Percentiles rank a stretch among this genome's conserved stretches.
phyloP scores from a whole-genome alignment of 805 yeast genomes.

The Ascoidea rubescens region DNA sequence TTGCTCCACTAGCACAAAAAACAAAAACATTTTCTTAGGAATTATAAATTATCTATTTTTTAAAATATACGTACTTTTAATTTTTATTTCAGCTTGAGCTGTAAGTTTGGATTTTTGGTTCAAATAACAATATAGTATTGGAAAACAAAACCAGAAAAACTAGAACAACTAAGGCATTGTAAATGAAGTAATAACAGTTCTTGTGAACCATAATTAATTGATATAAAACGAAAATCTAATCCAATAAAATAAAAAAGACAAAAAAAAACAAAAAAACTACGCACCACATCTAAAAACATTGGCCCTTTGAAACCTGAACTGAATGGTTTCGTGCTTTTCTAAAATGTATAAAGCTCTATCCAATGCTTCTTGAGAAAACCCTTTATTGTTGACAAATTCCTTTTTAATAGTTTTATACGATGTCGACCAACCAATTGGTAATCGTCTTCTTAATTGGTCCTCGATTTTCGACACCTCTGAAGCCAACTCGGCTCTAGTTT shows the following conservation, averaged over 20 bases:
- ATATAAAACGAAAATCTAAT: too few species aligned
- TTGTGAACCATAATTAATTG: too few species aligned
- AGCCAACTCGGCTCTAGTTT: slow-evolving; percentile 37
- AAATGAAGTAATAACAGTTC: too few species aligned
- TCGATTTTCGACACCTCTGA: slow-evolving; percentile 71
- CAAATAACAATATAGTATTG: too few species aligned
- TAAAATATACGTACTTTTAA: too few species aligned
- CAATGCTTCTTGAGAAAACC: slow-evolving; percentile 54
- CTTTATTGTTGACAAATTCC: slow-evolving; percentile 62
- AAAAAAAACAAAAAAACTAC: slow-evolving; percentile 13
- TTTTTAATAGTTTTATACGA: slow-evolving; percentile 69
- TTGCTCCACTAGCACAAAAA: slow-evolving; percentile 62
- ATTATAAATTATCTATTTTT: not conserved
- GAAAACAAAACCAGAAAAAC: too few species aligned
- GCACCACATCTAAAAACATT: slow-evolving; percentile 68
- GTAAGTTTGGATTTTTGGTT: too few species aligned
- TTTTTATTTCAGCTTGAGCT: too few species aligned
- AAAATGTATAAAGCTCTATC: slow-evolving; percentile 71
- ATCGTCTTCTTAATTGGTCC: slow-evolving; percentile 71
- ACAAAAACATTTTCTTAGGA: slow-evolving; percentile 12
- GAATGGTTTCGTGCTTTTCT: slow-evolving; percentile 80
- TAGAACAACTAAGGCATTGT: too few species aligned
- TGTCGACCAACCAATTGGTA: slow-evolving; percentile 95
- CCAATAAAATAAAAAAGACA: too few species aligned
- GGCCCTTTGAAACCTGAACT: slow-evolving; percentile 77